Evolutionary conservation across 192 early-diverging fungal species (phyloP), one percentile per base, ranked within the genome.

Genomic region (Linnemannia elongata): DNA sequence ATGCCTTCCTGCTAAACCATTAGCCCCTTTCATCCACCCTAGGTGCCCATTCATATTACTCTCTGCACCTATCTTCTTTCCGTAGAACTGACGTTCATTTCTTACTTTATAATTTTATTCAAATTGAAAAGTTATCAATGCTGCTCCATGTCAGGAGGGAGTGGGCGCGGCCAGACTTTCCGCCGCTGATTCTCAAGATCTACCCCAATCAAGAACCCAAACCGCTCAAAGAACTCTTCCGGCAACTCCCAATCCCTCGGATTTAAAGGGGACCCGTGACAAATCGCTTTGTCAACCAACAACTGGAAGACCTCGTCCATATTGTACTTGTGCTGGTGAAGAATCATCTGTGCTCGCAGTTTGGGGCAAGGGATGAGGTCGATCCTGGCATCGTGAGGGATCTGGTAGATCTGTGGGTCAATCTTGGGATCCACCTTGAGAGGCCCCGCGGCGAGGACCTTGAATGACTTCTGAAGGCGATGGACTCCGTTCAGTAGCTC

Each of bases 291-390:
- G 2, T 79, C 69, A 3, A 82, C 52, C 38, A 89, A 27, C 44
- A 89, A 39, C 6, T 89, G 79, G 33, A 78, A 81, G 12, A 89
- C 30, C 57, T 88, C 80, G 4, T 88, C 80, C 12, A 82, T 35
- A 60, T 88, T 78, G 52, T 85, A 88, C 41, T 82, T 79, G 74
- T 71, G 49, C 20, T 82, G 82, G 70, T 88, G 81, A 39, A 88
- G 76, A 77, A 89, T 89, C 85, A 89, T 89, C 44, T 87, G 81
- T 0, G 89, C 84, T 24, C 83, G 63, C 33, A 89, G 60, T 47
- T 88, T 82, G 9, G 87, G 80, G 75, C 89, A 89, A 6, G 89
- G 85, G 4, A 89, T 69, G 27, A 89, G 22, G 15, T 82, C 85
- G 42, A 89, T 88, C 55, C 89, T 38, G 1, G 82, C 38, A 69